Conservation (phyloP, 1,284 basidiomycete genomes). For the Anthracocystis setariae region DNA sequence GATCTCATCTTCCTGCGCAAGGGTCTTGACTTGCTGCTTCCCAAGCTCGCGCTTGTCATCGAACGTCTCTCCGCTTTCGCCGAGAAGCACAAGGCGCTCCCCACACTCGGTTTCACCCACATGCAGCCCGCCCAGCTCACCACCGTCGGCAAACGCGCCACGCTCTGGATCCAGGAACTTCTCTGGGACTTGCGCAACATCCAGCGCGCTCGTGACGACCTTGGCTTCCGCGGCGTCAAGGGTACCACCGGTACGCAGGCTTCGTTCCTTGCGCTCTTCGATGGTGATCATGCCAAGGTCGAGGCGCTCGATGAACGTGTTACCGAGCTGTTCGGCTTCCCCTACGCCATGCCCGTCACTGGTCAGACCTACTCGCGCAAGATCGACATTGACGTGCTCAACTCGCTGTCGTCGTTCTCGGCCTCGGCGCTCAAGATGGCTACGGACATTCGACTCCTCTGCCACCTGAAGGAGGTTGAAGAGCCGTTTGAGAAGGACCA, state of each 20-base stretch:
- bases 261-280: conserved; percentile 91
- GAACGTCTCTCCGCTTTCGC: conserved; percentile 85
- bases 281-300: conserved; percentile 86
- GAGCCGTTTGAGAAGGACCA: conserved; percentile 99
- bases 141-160: conserved; percentile 98
- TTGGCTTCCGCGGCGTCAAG: conserved; percentile 98
- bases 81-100: conserved; percentile 70
- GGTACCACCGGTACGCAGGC: conserved; percentile 99
- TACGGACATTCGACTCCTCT: conserved; percentile 80
- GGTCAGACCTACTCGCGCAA: conserved; percentile 99
- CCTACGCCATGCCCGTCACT: conserved; percentile 94
- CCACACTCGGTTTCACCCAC: conserved; percentile 90
- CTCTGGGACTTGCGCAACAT: conserved; percentile 97
- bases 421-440: conserved; percentile 98
- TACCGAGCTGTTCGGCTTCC: conserved; percentile 89
- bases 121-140: conserved; percentile 99
- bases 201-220: conserved; percentile 86
- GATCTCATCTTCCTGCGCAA: conserved; percentile 95
- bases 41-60: conserved; percentile 88
- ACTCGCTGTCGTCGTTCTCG: conserved; percentile 87
- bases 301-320: conserved; percentile 81
- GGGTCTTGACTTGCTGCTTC: conserved; percentile 84
- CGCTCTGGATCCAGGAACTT: conserved; percentile 92
- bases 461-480: conserved; percentile 83
- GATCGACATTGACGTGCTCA: conserved; percentile 92